Evolutionary conservation across 768 basidiomycete species (phyloP).

Genomic region (Collybia nuda): DNA sequence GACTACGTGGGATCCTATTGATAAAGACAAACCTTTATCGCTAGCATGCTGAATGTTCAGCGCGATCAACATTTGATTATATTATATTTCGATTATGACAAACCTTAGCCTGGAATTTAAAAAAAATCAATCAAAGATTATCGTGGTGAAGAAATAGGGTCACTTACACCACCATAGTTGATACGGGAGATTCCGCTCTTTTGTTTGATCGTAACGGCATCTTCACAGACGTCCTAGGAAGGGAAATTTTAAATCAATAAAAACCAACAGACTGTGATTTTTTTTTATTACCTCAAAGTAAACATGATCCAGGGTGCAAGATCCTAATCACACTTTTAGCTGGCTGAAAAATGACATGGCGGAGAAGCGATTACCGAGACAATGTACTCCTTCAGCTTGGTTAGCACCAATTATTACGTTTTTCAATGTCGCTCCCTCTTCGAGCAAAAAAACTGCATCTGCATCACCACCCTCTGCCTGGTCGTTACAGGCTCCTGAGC

Average conservation of each 20-base stretch:
- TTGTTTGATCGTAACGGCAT: conserved; percentile 18
- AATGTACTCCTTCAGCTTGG: conserved; percentile 41
- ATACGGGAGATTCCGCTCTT: conserved; percentile 7
- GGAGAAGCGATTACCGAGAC: conserved; percentile 24
- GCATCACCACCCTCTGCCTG: conserved; percentile 38
- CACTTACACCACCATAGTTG: conserved; percentile 4
- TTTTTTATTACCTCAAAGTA: conserved; percentile 21
- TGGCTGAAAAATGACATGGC: neutral
- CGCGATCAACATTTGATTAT: no score
- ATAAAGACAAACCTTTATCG: conserved; percentile 23
- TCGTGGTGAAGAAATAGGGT: no score
- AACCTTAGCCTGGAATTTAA: no score
- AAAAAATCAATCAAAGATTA: no score
- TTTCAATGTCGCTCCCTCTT: conserved; percentile 39
- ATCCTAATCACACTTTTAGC: conserved; percentile 3
- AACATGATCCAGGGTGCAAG: conserved; percentile 21
- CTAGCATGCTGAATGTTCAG: conserved; percentile 23
- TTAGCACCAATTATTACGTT: conserved; percentile 39
- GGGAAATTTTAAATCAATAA: neutral
- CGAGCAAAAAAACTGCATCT: conserved; percentile 38
- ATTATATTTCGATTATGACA: no score
- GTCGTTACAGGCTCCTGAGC: conserved; percentile 34
- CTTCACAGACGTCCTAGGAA: conserved; percentile 21
- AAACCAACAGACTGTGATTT: no score
- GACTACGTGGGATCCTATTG: neutral